Evolutionary conservation across 495 filamentous ascomycete species (phyloP).

Genomic region (Aspergillus wentii): DNA sequence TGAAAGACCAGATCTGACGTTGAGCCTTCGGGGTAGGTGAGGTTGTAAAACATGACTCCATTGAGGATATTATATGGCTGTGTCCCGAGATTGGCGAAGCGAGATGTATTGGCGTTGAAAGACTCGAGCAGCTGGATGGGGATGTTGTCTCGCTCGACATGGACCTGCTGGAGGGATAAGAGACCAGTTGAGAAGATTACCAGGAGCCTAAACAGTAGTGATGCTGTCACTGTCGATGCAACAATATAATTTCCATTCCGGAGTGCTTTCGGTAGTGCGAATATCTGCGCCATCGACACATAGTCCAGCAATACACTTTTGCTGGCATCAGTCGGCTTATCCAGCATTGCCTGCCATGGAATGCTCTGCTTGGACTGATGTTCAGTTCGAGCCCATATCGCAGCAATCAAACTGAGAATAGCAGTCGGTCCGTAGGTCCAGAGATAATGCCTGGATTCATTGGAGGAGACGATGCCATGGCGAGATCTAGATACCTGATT

Average conservation of each 20-base stretch:
- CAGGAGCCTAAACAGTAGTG: conserved; percentile 6
- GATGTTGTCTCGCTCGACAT: neutral
- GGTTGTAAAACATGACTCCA: conserved; percentile 5
- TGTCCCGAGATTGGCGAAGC: neutral
- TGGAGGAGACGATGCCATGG: conserved; percentile 12
- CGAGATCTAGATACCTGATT: conserved; percentile 9
- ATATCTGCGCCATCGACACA: conserved; percentile 5
- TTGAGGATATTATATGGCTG: conserved; percentile 1
- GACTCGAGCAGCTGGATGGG: neutral
- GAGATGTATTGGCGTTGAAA: neutral
- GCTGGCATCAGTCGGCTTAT: too few relatives aligned
- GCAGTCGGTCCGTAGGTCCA: conserved; percentile 31
- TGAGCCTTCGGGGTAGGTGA: conserved; percentile 7
- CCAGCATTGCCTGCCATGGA: conserved; percentile 19
- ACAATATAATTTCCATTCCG: conserved; percentile 7
- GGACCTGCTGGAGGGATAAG: conserved; percentile 2
- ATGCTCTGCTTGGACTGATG: conserved; percentile 20
- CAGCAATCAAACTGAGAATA: conserved; percentile 17
- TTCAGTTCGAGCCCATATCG: conserved; percentile 21
- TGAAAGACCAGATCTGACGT: conserved; percentile 5
- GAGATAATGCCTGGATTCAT: conserved; percentile 16
- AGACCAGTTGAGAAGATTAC: conserved; percentile 14
- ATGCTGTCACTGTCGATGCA: neutral
- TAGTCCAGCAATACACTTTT: too few relatives aligned
- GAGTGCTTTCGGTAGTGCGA: conserved; percentile 5